Percentiles rank a stretch among this genome's conserved stretches.
These are phyloP conservation scores for Globisporangium perplexum DNA, from an alignment of 352 stramenopile genomes.

Conservation along the genomic window DNA sequence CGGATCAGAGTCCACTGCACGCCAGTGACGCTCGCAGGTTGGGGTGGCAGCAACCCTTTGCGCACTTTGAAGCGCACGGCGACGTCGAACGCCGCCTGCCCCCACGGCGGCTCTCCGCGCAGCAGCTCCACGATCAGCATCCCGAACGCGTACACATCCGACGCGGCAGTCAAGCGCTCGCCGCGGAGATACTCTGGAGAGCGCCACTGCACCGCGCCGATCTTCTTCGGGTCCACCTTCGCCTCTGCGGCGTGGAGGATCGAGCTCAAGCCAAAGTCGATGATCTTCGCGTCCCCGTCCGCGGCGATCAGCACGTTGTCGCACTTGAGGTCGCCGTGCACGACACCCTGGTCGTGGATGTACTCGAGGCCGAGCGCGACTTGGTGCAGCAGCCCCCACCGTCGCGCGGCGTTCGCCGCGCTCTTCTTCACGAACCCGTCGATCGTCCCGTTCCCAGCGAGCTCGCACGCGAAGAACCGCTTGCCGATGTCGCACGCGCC, in stretches of 20 bases:
- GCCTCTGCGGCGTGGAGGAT: conserved; percentile 3
- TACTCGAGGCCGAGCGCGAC: conserved; percentile 30
- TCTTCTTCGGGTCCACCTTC: background rate
- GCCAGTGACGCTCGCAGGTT: background rate
- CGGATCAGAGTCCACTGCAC: conserved; percentile 14
- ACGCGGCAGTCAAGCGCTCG: conserved; percentile 3
- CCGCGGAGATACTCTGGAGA: conserved; percentile 9
- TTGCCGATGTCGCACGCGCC: conserved; percentile 16
- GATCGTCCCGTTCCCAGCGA: conserved; percentile 3
- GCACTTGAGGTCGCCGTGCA: conserved; percentile 12
- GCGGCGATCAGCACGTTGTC: conserved; percentile 34
- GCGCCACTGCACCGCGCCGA: conserved; percentile 10
- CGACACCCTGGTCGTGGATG: conserved; percentile 4
- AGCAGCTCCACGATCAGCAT: conserved; percentile 21
- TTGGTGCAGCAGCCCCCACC: conserved; percentile 6
- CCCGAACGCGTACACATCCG: conserved; percentile 20
- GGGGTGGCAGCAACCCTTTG: background rate
- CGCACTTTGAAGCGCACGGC: conserved; percentile 7
- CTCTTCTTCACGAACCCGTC: background rate
- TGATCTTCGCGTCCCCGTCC: conserved; percentile 13
- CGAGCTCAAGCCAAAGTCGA: conserved; percentile 20
- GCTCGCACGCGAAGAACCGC: conserved; percentile 13
- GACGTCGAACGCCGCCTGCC: background rate
- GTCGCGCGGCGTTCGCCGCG: background rate
- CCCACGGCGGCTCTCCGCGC: conserved; percentile 11